A percentile compares a stretch with the other conserved stretches of the same genome.
phyloP scores from a whole-genome alignment of 805 yeast genomes.

The Myxozyma geophila region DNA sequence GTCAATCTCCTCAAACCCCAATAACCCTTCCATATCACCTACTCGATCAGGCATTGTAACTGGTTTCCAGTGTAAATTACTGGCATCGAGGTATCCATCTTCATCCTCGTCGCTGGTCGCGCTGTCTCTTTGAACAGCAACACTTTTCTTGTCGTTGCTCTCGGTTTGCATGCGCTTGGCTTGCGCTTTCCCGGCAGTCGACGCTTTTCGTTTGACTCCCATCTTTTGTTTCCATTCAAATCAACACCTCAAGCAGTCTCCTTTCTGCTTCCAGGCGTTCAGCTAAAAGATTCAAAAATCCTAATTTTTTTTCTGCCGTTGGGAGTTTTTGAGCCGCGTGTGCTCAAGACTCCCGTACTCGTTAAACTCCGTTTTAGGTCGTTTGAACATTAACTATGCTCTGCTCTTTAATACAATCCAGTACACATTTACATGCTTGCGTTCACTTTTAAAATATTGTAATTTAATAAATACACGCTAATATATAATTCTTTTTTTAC shows the following conservation, averaged over 20 bases:
- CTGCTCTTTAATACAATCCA: too few relatives aligned
- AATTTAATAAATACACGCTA: too few relatives aligned
- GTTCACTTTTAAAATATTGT: too few relatives aligned
- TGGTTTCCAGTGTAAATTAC: conserved; percentile 62
- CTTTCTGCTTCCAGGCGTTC: too few relatives aligned
- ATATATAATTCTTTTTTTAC: too few relatives aligned
- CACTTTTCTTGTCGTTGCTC: background rate
- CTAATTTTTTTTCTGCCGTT: background rate
- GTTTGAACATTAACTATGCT: too few relatives aligned
- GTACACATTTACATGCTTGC: too few relatives aligned
- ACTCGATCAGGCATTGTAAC: conserved; percentile 82
- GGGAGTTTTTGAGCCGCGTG: background rate
- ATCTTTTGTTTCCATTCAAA: background rate
- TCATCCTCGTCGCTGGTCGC: background rate
- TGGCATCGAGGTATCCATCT: conserved; percentile 19
- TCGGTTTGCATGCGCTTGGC: background rate
- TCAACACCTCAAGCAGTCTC: too few relatives aligned
- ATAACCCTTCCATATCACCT: conserved; percentile 88
- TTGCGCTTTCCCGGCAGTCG: background rate
- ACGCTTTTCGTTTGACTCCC: conserved; percentile 8
- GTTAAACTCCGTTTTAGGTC: too few relatives aligned
- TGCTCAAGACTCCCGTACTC: too few relatives aligned
- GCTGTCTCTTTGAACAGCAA: background rate
- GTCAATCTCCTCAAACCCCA: conserved; percentile 90
- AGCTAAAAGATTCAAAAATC: background rate